Conservation (phyloP, 169 alveolate genomes). For the Cyclospora cayetanensis region DNA sequence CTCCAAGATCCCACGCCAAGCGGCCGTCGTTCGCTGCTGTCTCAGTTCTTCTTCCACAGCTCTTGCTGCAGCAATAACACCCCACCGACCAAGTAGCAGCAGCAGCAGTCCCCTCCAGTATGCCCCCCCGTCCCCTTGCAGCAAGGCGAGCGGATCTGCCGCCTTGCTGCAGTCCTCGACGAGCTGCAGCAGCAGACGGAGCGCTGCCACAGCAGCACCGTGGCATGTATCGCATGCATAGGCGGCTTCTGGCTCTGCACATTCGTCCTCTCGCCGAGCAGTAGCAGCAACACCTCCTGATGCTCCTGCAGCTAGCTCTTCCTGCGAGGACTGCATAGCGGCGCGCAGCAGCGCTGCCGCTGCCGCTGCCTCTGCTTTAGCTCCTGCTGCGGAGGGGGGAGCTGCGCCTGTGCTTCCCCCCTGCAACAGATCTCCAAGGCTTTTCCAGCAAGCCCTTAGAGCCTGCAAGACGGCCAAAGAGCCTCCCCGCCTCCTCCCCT, state of each 20-base stretch:
- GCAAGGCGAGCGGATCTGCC: conserved; percentile 19
- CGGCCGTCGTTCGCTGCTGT: background rate
- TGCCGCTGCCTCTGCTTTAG: background rate
- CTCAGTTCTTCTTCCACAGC: conserved; percentile 29
- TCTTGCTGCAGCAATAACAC: conserved; percentile 43
- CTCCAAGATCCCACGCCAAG: conserved; percentile 35
- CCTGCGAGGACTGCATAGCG: background rate
- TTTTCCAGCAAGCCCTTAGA: background rate
- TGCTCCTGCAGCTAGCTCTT: background rate
- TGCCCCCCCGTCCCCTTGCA: conserved; percentile 13
- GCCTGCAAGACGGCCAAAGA: background rate
- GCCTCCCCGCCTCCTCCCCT: background rate
- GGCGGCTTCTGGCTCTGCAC: background rate
- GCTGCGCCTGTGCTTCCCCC: background rate
- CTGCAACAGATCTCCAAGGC: conserved; percentile 26
- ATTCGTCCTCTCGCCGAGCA: no score
- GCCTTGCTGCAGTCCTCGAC: conserved; percentile 3
- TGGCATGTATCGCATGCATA: background rate
- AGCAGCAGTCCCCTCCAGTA: conserved; percentile 61
- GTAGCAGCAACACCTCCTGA: background rate
- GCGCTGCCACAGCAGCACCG: conserved; percentile 11
- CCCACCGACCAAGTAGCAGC: conserved; percentile 69
- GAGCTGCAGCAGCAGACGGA: conserved; percentile 20
- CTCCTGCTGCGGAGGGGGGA: background rate
- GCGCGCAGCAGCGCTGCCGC: conserved; percentile 42